A percentile compares a stretch with the other conserved stretches of the same genome.
Evolutionary conservation across 2,329 filamentous ascomycete species (phyloP).

Genomic region (Exophiala dermatitidis): DNA sequence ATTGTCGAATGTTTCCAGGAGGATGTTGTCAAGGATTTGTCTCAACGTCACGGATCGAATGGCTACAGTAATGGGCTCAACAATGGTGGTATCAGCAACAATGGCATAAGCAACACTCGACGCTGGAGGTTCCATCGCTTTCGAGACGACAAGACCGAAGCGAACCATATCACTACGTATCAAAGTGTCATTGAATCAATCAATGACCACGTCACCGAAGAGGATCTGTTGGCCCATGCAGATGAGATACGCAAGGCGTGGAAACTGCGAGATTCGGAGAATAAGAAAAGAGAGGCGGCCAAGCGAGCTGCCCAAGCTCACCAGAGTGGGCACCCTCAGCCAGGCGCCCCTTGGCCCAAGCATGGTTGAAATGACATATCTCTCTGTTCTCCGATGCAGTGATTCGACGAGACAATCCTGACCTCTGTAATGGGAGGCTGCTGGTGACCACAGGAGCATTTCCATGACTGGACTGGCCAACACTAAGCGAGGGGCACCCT

Average conservation of each 20-base stretch:
- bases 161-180: conserved; percentile 80
- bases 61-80: conserved; percentile 3
- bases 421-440: too few species aligned
- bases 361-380: neutral
- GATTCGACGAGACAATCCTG: too few species aligned
- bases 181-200: conserved; percentile 86
- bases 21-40: conserved; percentile 12
- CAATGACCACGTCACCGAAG: conserved; percentile 71
- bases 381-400: neutral
- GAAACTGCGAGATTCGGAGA: conserved; percentile 53
- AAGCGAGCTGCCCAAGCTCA: neutral
- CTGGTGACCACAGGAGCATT: too few species aligned
- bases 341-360: neutral
- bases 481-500: too few species aligned
- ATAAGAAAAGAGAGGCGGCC: conserved; percentile 5
- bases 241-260: conserved; percentile 69
- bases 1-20: conserved; percentile 90
- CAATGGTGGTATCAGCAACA: too few species aligned
- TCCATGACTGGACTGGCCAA: too few species aligned
- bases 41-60: conserved; percentile 1
- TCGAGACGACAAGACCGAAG: conserved; percentile 84
- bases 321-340: neutral
- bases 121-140: conserved; percentile 81
- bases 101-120: neutral
- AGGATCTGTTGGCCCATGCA: conserved; percentile 66